Evolutionary conservation across 129 eudicot species (phyloP), one percentile per base, ranked within the genome.

Genomic region (Scalesia atractyloides): DNA sequence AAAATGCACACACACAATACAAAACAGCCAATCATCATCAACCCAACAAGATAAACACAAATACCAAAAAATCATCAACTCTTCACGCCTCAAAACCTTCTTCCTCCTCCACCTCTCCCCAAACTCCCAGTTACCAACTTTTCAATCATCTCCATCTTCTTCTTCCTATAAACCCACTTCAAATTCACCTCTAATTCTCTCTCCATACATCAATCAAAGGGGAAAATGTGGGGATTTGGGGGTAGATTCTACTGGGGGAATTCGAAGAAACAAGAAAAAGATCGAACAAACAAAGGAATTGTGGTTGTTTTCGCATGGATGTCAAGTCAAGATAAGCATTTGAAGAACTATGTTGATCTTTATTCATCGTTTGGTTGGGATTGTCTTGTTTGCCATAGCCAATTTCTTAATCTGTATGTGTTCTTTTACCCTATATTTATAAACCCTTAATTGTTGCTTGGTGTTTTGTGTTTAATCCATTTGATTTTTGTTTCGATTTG

Each of bases 221-320:
- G 13, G 34, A 74, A 17, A 73, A 92, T 92, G 98, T 92, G 98
- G 98, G 98, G 96, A 79, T 89, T 85, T 81, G 98, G 98, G 63
- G 98, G 96, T 57, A 82, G 84, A 44, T 78, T 73, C 66, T 86
- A 92, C 59, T 89, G 98, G 98, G 92, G 95, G 26, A 41, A 6
- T 9, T 9, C 11, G 10, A 87, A 85, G 18, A 87, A 60, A 68
- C 73, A 0, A 13, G 53, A 64, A 50, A 53, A 41, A 78, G 96
- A 85, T 14, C 59, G 85, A 56, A 85, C 80, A 68, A 81, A 75
- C 47, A 83, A 85, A 81, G 98, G 98, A 10, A 83, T 87, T 17
- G 95, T 89, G 53, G 98, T 92, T 24, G 83, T 87, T 1, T 92
- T 87, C 67, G 90, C 95, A 13, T 92, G 98, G 98, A 87, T 89